Percentiles rank a stretch among this genome's conserved stretches.
Evolutionary conservation across 345 rosid species (phyloP).

Genomic region (Populus simonii): DNA sequence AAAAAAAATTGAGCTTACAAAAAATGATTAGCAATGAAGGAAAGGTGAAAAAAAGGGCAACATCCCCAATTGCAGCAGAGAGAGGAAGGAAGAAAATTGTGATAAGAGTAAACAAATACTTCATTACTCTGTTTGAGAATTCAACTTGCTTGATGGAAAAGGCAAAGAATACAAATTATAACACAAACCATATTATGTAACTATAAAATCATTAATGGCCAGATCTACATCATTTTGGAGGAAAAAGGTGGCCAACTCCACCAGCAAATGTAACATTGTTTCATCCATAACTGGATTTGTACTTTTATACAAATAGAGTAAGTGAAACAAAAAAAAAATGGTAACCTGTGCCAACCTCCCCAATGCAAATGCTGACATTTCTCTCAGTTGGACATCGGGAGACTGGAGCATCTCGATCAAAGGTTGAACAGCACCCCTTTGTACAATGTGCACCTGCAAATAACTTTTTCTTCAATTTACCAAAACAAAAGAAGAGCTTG

Average conservation of each 20-base stretch:
- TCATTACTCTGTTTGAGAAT: neutral
- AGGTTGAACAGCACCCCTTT: constrained; percentile 95
- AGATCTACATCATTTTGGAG: neutral
- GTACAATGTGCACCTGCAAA: constrained; percentile 90
- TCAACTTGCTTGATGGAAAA: neutral
- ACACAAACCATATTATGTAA: neutral
- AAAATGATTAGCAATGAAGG: neutral
- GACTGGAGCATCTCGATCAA: constrained; percentile 94
- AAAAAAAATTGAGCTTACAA: neutral
- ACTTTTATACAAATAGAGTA: neutral
- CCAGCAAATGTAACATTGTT: neutral
- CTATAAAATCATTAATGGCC: neutral
- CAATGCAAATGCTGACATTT: constrained; percentile 99
- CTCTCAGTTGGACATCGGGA: constrained; percentile 80
- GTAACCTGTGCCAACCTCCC: constrained; percentile 99
- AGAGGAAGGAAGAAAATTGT: neutral
- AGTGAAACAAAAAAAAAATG: constrained; percentile 4
- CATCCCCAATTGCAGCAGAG: neutral
- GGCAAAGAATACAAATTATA: neutral
- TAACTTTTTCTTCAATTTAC: neutral
- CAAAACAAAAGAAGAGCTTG: neutral
- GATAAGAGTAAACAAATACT: neutral
- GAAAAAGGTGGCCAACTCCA: neutral
- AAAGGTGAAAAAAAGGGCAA: neutral
- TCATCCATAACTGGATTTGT: constrained; percentile 1